Evolutionary conservation across 768 basidiomycete genomes (phyloP), one percentile per base, ranked within the genome.

Genomic region (Panellus pusillus): DNA sequence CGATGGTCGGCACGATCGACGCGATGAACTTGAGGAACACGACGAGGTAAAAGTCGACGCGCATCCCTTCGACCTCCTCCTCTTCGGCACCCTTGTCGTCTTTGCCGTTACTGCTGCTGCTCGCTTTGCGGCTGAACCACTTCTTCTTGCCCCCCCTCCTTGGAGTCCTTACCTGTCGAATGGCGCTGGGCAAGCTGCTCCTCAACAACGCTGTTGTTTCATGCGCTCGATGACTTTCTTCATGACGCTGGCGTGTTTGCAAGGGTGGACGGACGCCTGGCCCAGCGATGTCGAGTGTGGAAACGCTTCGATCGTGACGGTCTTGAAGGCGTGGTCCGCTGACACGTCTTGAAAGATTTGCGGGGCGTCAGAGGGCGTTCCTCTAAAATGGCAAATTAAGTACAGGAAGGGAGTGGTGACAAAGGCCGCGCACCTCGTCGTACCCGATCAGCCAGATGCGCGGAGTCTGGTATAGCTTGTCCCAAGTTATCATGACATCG

Each of bases 11-110:
- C 40, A 97, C 93, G 70, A 97, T 96, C 47, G 91, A 93, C 11
- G 93, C 93, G 67, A 98, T 97, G 74, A 98, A 98, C 80, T 98
- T 99, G 76, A 98, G 83, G 83, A 98, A 98, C 50, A 93, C 94
- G 63, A 97, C 92, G 46, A 97, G 82, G 70, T 98, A 98, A 73
- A 97, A 97, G 71, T 99, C 97, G 39, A 99, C 97, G 31, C 95
- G 80, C 81, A 99, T 87, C 32, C 94, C 95, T 64, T 94, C 93
- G 12, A 83, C 74, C 39, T 88, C 87, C 37, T 93, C 84, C 4
- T 86, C 89, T 2, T 81, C 75, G 1, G 68, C 64, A 27, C 56
- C 54, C 65, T 79, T 82, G 43, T 79, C 75, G 35, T 83, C 81
- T 68, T 84, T 84, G 51, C 68, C 72, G n/a, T 68, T 65, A 45